Conservation (phyloP, 768 basidiomycete species). For the Ephemerocybe angulata region DNA sequence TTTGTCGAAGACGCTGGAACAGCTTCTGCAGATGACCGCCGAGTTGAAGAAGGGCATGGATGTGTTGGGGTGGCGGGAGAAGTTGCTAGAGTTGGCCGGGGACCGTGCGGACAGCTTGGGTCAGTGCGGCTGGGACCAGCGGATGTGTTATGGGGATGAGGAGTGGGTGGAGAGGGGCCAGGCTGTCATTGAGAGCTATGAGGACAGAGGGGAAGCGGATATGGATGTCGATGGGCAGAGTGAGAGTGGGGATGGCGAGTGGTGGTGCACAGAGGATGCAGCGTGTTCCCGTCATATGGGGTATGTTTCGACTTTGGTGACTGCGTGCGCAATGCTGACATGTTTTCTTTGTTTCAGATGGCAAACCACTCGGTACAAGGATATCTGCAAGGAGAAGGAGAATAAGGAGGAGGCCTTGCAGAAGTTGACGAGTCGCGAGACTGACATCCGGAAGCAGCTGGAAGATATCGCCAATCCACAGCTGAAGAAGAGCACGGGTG, state of each 20-base stretch:
- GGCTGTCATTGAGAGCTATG: constrained; percentile 69
- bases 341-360: constrained; percentile 43
- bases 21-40: constrained; percentile 59
- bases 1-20: constrained; percentile 51
- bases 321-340: constrained; percentile 9
- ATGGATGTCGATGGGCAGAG: constrained; percentile 37
- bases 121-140: constrained; percentile 86
- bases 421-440: constrained; percentile 70
- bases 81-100: constrained; percentile 61
- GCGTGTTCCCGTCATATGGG: constrained; percentile 78
- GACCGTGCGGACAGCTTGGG: constrained; percentile 60
- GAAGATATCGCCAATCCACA: constrained; percentile 66
- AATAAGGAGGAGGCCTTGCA: constrained; percentile 63
- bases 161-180: constrained; percentile 63
- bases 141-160: constrained; percentile 79
- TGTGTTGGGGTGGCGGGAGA: constrained; percentile 65
- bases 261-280: constrained; percentile 78
- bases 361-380: constrained; percentile 72
- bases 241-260: constrained; percentile 48
- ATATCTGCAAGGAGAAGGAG: constrained; percentile 73
- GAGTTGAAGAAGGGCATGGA: constrained; percentile 67
- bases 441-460: constrained; percentile 72
- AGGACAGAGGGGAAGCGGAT: constrained; percentile 34
- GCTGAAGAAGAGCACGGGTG: constrained; percentile 24
- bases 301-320: constrained; percentile 33